These are phyloP conservation scores for Hordeum pubiflorum DNA, from an alignment of 202 grass and related monocot species.

Conservation along the genomic window DNA sequence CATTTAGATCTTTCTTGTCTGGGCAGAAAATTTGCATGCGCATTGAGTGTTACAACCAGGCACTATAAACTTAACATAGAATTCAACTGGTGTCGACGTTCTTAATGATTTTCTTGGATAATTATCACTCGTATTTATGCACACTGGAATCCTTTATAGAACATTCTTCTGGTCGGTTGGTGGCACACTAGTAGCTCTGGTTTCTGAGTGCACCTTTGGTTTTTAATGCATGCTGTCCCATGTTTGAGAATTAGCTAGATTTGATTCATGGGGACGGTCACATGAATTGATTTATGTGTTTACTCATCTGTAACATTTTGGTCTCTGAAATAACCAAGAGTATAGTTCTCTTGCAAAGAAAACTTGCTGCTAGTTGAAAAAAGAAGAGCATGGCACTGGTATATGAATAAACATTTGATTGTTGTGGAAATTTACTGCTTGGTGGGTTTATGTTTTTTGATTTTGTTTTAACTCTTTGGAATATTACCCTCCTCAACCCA, in stretches of 20 bases:
- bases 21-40: background rate
- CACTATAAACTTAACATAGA: background rate
- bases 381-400: background rate
- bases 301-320: background rate
- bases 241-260: background rate
- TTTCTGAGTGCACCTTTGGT: background rate
- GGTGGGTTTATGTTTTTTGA: background rate
- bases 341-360: background rate
- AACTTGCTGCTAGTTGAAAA: constrained; percentile 4
- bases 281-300: background rate
- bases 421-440: background rate
- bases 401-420: background rate
- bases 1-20: constrained; percentile 3
- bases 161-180: background rate
- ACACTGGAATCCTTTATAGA: background rate
- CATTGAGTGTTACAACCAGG: constrained; percentile 6
- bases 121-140: background rate
- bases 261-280: background rate
- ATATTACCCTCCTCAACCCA: constrained; percentile 15
- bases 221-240: background rate
- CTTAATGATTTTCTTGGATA: constrained; percentile 8
- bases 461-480: constrained; percentile 18
- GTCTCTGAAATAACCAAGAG: background rate
- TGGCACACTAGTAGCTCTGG: background rate
- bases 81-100: background rate